These are phyloP conservation scores for Aspergillus sp. DNA, from an alignment of 2,329 filamentous ascomycete genomes.

Conservation along the genomic window DNA sequence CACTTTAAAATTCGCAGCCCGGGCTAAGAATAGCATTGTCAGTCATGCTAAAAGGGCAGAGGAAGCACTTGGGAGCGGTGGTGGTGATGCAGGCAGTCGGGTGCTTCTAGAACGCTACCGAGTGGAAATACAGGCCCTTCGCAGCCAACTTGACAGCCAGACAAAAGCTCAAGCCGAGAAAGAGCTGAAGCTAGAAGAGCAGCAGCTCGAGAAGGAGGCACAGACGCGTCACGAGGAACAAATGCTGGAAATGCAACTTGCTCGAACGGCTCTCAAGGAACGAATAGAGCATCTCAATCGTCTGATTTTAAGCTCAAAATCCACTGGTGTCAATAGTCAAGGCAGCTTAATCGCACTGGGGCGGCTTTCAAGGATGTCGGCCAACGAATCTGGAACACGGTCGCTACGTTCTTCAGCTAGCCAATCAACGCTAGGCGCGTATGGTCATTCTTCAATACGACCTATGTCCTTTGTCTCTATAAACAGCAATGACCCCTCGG, in stretches of 20 bases:
- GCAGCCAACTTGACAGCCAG: conserved; percentile 76
- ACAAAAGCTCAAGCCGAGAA: conserved; percentile 62
- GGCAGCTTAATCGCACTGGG: conserved; percentile 66
- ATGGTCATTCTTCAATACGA: conserved; percentile 54
- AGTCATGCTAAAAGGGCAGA: conserved; percentile 94
- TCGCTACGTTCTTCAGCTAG: conserved; percentile 67
- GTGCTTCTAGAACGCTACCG: conserved; percentile 90
- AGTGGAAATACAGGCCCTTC: conserved; percentile 82
- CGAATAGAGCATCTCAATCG: conserved; percentile 95
- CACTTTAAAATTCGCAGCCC: conserved; percentile 91
- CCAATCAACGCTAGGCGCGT: conserved; percentile 51
- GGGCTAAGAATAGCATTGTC: conserved; percentile 96
- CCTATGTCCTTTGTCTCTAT: conserved; percentile 64
- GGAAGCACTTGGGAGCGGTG: conserved; percentile 73
- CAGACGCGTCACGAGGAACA: conserved; percentile 90
- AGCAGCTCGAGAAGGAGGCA: conserved; percentile 75
- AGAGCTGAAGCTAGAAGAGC: conserved; percentile 60
- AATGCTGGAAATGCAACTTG: conserved; percentile 97
- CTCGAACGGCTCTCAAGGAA: conserved; percentile 91
- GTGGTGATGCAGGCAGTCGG: conserved; percentile 75
- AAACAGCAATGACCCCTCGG: conserved; percentile 36
- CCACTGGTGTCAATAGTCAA: conserved; percentile 81
- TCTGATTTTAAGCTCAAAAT: conserved; percentile 91
- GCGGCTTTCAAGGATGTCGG: conserved; percentile 59
- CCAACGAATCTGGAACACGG: conserved; percentile 37